Conservation (phyloP, 1,284 basidiomycete genomes). For the Naganishia albida region DNA sequence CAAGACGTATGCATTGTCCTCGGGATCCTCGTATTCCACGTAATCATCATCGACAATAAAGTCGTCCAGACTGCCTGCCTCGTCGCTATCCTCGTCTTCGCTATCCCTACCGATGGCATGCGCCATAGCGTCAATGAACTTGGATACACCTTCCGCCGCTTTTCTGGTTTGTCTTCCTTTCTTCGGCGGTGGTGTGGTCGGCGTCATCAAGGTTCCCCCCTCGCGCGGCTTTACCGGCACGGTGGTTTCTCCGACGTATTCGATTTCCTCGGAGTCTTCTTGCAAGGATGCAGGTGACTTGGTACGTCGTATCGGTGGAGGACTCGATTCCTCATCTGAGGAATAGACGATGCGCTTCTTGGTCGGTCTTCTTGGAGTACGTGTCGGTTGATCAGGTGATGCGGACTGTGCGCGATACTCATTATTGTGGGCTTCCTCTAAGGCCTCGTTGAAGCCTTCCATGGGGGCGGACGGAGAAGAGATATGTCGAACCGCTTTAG, state of each 20-base stretch:
- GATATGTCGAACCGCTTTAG: not conserved
- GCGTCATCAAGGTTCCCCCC: not conserved
- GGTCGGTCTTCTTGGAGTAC: not conserved
- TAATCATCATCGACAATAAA: slow-evolving; percentile 49
- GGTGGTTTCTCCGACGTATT: not conserved
- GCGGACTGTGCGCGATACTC: not conserved
- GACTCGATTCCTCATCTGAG: slow-evolving; percentile 23
- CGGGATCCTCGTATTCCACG: slow-evolving; percentile 27
- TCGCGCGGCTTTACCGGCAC: not conserved
- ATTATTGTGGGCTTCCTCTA: not conserved
- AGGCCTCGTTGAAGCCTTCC: not conserved
- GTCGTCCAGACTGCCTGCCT: slow-evolving; percentile 43
- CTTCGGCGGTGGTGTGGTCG: not conserved
- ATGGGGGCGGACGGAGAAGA: not conserved
- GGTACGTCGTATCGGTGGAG: not conserved
- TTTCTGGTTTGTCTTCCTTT: not conserved
- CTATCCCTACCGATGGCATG: slow-evolving; percentile 20
- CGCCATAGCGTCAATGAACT: slow-evolving; percentile 20
- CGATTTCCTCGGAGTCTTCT: not conserved
- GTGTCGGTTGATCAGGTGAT: not conserved
- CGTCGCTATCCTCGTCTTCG: slow-evolving; percentile 40
- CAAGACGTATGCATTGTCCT: slow-evolving; percentile 20
- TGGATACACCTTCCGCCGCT: not conserved
- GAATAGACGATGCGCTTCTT: slow-evolving; percentile 30
- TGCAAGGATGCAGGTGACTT: not conserved